These are phyloP conservation scores for Helenozyma baotianmanensis DNA, from an alignment of 805 yeast genomes.

Conservation along the genomic window DNA sequence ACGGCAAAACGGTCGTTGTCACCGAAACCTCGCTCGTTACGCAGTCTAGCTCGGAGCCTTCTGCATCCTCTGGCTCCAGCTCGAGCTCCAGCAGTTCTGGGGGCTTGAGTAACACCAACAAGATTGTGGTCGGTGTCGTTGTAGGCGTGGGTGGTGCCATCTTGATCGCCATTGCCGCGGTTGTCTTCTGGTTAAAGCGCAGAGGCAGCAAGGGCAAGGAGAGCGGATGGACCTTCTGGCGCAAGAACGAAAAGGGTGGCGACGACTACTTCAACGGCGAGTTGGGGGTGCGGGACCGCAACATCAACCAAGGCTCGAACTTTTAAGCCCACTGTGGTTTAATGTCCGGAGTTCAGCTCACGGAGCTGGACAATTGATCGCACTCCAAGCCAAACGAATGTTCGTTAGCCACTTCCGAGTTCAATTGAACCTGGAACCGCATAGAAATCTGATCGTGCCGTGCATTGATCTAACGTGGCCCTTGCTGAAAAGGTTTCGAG, in stretches of 20 bases:
- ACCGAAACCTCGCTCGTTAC: conserved; percentile 34
- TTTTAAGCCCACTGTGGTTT: too few species aligned
- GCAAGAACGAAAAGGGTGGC: conserved; percentile 40
- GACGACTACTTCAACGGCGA: conserved; percentile 42
- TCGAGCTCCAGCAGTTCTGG: conserved; percentile 15
- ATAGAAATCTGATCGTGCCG: too few species aligned
- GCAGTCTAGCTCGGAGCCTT: conserved; percentile 19
- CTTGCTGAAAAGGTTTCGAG: too few species aligned
- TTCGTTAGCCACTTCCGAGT: too few species aligned
- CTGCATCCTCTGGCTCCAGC: conserved; percentile 18
- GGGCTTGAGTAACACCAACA: conserved; percentile 39
- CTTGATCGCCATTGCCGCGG: conserved; percentile 29
- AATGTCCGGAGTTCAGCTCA: too few species aligned
- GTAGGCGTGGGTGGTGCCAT: conserved; percentile 45
- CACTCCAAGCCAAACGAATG: too few species aligned
- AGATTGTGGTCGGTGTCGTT: conserved; percentile 44
- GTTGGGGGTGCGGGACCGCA: conserved; percentile 44
- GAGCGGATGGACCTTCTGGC: conserved; percentile 45
- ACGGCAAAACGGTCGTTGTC: conserved; percentile 35
- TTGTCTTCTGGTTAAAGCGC: conserved; percentile 32
- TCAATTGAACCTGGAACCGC: too few species aligned
- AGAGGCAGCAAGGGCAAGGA: conserved; percentile 25
- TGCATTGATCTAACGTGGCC: too few species aligned
- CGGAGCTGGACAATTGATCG: too few species aligned
- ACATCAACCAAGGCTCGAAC: conserved; percentile 44